Percentiles rank a stretch among this genome's conserved stretches.
Conservation (phyloP, 192 early-diverging fungal genomes). For the Backusella psychrophila region DNA sequence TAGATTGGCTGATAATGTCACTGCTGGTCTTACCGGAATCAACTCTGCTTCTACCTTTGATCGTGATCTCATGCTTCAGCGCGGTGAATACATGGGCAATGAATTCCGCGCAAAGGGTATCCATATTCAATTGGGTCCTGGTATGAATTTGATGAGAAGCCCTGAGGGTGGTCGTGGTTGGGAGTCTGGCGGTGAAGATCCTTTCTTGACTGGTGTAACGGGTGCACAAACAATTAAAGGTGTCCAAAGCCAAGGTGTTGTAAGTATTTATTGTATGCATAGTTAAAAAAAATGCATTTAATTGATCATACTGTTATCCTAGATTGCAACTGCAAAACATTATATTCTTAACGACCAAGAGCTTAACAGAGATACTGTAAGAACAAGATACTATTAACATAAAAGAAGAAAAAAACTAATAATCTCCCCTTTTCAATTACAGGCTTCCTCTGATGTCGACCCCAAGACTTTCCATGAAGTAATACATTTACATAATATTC, state of each 20-base stretch:
- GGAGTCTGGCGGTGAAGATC: slow-evolving; percentile 34
- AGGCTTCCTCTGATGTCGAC: slow-evolving; percentile 46
- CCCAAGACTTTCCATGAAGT: slow-evolving; percentile 57
- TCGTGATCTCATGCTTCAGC: slow-evolving; percentile 39
- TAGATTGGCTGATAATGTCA: slow-evolving; percentile 37
- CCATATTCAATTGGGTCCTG: slow-evolving; percentile 52
- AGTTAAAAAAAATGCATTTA: not conserved
- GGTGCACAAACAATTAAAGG: slow-evolving; percentile 20
- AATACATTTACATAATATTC: too few relatives aligned
- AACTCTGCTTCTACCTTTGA: slow-evolving; percentile 65
- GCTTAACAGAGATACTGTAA: slow-evolving; percentile 14
- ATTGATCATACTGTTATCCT: not conserved
- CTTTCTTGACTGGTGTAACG: slow-evolving; percentile 19
- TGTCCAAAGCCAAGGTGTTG: slow-evolving; percentile 30
- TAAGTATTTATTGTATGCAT: slow-evolving; percentile 2
- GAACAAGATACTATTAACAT: not conserved
- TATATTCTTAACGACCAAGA: slow-evolving; percentile 35
- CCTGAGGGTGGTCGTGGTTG: slow-evolving; percentile 22
- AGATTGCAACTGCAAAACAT: slow-evolving; percentile 34
- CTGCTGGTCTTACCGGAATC: slow-evolving; percentile 47
- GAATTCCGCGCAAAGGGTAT: slow-evolving; percentile 57
- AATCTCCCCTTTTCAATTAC: not conserved
- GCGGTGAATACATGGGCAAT: slow-evolving; percentile 50
- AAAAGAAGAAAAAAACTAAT: not conserved
- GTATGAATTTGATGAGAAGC: slow-evolving; percentile 15